phyloP scores from a whole-genome alignment of 148 eudicot species.

The Chenopodium album region DNA sequence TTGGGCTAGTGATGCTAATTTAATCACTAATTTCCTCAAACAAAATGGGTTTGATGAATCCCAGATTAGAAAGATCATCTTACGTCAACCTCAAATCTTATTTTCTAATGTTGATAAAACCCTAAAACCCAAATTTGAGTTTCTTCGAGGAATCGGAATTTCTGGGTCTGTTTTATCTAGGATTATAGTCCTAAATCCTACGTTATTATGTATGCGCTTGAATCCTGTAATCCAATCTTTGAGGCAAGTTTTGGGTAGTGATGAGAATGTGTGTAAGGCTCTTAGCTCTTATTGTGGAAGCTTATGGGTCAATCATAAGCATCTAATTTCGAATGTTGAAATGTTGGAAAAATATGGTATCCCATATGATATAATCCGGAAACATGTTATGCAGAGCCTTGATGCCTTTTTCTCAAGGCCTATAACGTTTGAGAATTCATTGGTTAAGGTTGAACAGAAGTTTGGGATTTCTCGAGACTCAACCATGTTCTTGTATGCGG shows the following conservation, averaged over 20 bases:
- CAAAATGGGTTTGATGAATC: slow-evolving; percentile 25
- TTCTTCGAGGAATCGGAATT: slow-evolving; percentile 27
- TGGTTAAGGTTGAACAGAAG: slow-evolving; percentile 21
- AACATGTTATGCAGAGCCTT: background rate
- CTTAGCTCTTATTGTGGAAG: too few relatives aligned
- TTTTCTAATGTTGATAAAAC: slow-evolving; percentile 25
- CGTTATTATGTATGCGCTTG: background rate
- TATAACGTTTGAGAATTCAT: background rate
- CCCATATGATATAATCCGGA: slow-evolving; percentile 11
- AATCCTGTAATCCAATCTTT: slow-evolving; percentile 5
- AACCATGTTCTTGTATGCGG: slow-evolving; percentile 19
- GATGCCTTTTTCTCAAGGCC: background rate
- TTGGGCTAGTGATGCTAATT: slow-evolving; percentile 10
- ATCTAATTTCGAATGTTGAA: slow-evolving; percentile 10
- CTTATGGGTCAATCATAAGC: too few relatives aligned
- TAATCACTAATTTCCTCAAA: slow-evolving; percentile 20
- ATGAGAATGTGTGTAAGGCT: slow-evolving; percentile 13
- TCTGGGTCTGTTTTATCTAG: slow-evolving; percentile 27
- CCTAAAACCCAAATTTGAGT: slow-evolving; percentile 39
- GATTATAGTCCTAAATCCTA: slow-evolving; percentile 7
- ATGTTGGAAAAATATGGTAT: slow-evolving; percentile 29
- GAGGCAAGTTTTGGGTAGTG: slow-evolving; percentile 17
- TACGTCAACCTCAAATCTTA: background rate
- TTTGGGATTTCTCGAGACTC: slow-evolving; percentile 30
- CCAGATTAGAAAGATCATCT: slow-evolving; percentile 21